Evolutionary conservation across 1,284 basidiomycete species (phyloP), one percentile per base, ranked within the genome.

Genomic region (Trichosporon faecale): DNA sequence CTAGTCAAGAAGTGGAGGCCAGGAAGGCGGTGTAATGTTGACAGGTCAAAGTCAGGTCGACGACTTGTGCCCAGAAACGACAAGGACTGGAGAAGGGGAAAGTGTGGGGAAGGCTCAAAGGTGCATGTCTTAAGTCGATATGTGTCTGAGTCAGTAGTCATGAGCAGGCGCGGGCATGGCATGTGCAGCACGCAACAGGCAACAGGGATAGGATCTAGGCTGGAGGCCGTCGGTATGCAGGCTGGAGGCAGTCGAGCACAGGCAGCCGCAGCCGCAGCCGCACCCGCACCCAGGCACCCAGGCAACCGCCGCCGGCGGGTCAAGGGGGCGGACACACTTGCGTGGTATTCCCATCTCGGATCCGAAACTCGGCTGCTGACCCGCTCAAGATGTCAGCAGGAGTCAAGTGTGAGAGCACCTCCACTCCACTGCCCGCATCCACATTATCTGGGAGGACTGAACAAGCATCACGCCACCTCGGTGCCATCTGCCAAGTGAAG

Each of bases 331-430:
- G 55, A 61, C 27, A 31, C 27, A 61, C 57, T 31, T 60, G 57
- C 27, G 57, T 61, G 57, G 57, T 61, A 61, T 61, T 21, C 14
- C 40, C 57, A 61, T 61, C 57, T 61, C 57, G 57, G 57, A 61
- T 61, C 57, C 57, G 57, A 61, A 61, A 61, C 18, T 61, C 57
- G 57, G 57, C 57, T 61, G 16, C 7, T 27, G 49, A 33, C 18
- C 57, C 52, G 52, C 25, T 12, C 9, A 37, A 37, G 11, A 37
- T 14, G 35, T 37, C 35, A 37, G 35, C 35, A 37, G n/a, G 25
- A 21, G 55, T 25, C 55, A 29, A 16, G 25, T 16, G 52, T 25
- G 9, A 29, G 55, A 31, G 29, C 29, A 31, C 57, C 11, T 27
- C n/a, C n/a, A n/a, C 25, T 16, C 27, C 14, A 5, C 55, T 31